Percentiles rank a stretch among this genome's conserved stretches.
Evolutionary conservation across 108 stramenopile species (phyloP).

Genomic region (Chaetoceros tenuissimus): DNA sequence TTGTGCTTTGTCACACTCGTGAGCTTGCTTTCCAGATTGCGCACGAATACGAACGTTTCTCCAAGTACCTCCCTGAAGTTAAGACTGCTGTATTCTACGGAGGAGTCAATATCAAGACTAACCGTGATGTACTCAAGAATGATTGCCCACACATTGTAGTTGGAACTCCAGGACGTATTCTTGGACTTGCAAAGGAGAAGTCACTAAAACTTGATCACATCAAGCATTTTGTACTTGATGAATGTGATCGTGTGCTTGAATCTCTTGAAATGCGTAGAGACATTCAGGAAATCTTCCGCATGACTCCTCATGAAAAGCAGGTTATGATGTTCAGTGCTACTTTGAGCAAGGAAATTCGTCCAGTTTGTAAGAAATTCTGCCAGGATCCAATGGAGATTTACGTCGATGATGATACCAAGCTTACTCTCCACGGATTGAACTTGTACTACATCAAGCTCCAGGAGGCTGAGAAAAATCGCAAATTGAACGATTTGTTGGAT

Average conservation of each 20-base stretch:
- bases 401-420: slow-evolving; percentile 98
- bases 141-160: slow-evolving; percentile 96
- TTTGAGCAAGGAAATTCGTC: slow-evolving; percentile 94
- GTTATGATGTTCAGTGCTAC: slow-evolving; percentile 99
- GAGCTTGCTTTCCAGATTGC: slow-evolving; percentile 99
- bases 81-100: slow-evolving; percentile 99
- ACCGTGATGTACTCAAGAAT: slow-evolving; percentile 87
- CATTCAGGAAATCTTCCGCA: slow-evolving; percentile 97
- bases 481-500: slow-evolving; percentile 97
- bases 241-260: slow-evolving; percentile 97
- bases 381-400: slow-evolving; percentile 99
- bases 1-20: slow-evolving; percentile 98
- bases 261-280: slow-evolving; percentile 96
- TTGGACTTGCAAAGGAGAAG: slow-evolving; percentile 89
- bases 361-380: slow-evolving; percentile 98
- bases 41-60: slow-evolving; percentile 98
- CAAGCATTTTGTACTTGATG: slow-evolving; percentile 99
- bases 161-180: slow-evolving; percentile 94
- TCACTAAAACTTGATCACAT: slow-evolving; percentile 87
- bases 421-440: slow-evolving; percentile 98
- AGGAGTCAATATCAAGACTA: slow-evolving; percentile 84
- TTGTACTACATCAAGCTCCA: slow-evolving; percentile 96
- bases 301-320: slow-evolving; percentile 99
- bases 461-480: slow-evolving; percentile 98
- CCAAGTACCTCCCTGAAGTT: slow-evolving; percentile 96